phyloP scores from a whole-genome alignment of 1,284 basidiomycete genomes.

The Microbotryum lychnidis-dioicae region DNA sequence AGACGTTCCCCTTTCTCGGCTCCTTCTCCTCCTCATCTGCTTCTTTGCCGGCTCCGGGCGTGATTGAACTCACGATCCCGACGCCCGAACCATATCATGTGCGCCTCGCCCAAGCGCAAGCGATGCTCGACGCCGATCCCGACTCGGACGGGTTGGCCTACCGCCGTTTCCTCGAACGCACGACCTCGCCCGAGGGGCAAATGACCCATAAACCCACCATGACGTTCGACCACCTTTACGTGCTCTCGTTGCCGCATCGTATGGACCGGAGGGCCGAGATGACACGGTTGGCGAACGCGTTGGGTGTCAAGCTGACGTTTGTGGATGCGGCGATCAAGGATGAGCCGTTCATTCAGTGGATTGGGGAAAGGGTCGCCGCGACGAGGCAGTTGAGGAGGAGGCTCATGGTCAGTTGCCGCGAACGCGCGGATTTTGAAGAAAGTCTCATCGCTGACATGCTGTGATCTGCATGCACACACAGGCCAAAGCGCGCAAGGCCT shows the following conservation, averaged over 20 bases:
- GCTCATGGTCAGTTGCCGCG: slow-evolving; percentile 16
- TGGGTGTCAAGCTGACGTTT: slow-evolving; percentile 35
- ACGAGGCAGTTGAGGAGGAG: slow-evolving; percentile 24
- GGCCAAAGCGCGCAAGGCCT: slow-evolving; percentile 16
- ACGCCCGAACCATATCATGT: too few species aligned
- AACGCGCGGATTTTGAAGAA: too few species aligned
- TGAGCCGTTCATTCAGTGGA: slow-evolving; percentile 35
- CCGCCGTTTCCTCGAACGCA: slow-evolving; percentile 29
- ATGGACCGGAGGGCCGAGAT: slow-evolving; percentile 34
- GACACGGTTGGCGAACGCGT: slow-evolving; percentile 32
- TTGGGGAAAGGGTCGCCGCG: slow-evolving; percentile 34
- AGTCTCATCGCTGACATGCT: neutral
- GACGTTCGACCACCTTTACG: slow-evolving; percentile 37
- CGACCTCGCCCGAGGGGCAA: slow-evolving; percentile 26
- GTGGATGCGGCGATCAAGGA: slow-evolving; percentile 36
- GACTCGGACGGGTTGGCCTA: slow-evolving; percentile 8
- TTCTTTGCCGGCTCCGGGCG: too few species aligned
- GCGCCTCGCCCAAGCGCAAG: too few species aligned
- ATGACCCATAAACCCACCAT: slow-evolving; percentile 32
- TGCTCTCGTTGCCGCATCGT: slow-evolving; percentile 34
- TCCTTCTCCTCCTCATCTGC: too few species aligned
- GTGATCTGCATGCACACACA: neutral
- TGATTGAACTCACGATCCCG: too few species aligned
- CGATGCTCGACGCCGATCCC: neutral
- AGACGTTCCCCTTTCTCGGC: too few species aligned